Percentiles rank a stretch among this genome's conserved stretches.
Evolutionary conservation across 495 filamentous ascomycete genomes (phyloP).

Genomic region (Talaromyces borbonicus): DNA sequence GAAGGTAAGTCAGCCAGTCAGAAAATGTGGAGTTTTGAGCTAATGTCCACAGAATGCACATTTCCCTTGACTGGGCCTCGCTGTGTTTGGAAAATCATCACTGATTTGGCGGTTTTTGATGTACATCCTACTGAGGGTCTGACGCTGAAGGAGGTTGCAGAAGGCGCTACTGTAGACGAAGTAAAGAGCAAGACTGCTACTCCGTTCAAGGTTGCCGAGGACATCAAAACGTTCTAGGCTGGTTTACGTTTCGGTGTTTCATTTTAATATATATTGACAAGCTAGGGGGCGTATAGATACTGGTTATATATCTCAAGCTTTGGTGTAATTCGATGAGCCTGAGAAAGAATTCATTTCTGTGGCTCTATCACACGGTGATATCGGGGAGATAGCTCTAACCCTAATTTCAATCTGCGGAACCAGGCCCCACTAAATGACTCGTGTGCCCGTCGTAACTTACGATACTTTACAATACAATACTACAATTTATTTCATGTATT

Average conservation of each 20-base stretch:
- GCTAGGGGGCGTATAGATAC: neutral
- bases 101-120: conserved; percentile 79
- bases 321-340: too few relatives aligned
- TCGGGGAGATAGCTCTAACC: too few relatives aligned
- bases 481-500: too few relatives aligned
- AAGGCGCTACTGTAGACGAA: conserved; percentile 76
- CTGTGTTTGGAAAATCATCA: conserved; percentile 84
- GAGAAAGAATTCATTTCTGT: too few relatives aligned
- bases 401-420: too few relatives aligned
- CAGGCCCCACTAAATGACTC: too few relatives aligned
- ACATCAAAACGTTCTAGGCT: conserved; percentile 39
- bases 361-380: too few relatives aligned
- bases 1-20: conserved; percentile 11
- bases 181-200: conserved; percentile 79
- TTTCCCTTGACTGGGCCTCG: conserved; percentile 78
- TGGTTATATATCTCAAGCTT: neutral
- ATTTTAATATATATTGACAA: neutral
- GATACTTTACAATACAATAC: too few relatives aligned
- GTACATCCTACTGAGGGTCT: conserved; percentile 70
- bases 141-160: conserved; percentile 70
- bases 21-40: conserved; percentile 35
- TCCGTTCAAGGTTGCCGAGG: conserved; percentile 65
- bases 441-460: too few relatives aligned
- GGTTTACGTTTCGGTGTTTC: conserved; percentile 7
- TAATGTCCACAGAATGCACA: conserved; percentile 37